phyloP scores from a whole-genome alignment of 2,329 filamentous ascomycete species.

The Myriosclerotinia scirpicola region DNA sequence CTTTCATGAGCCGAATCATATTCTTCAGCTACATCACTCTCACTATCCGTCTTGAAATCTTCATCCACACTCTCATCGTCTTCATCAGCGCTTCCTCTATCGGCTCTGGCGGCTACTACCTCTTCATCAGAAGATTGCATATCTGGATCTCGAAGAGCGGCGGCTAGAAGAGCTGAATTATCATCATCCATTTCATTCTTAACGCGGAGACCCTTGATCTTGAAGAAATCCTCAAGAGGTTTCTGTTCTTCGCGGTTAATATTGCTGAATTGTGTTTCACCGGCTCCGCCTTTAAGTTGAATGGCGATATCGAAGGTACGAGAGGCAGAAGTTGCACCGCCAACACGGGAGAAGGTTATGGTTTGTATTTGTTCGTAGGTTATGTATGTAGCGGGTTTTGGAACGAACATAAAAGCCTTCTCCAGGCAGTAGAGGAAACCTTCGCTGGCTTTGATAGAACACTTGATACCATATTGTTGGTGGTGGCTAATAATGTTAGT shows the following conservation, averaged over 20 bases:
- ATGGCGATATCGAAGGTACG: conserved; percentile 98
- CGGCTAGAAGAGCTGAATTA: conserved; percentile 67
- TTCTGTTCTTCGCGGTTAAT: conserved; percentile 98
- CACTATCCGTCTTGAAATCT: conserved; percentile 89
- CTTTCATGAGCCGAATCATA: conserved; percentile 91
- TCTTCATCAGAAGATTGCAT: conserved; percentile 75
- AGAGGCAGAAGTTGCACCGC: conserved; percentile 87
- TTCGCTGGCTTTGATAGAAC: conserved; percentile 99
- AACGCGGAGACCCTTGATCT: conserved; percentile 87
- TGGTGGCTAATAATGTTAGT: conserved; percentile 64
- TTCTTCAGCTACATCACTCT: conserved; percentile 95
- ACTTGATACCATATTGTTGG: conserved; percentile 93
- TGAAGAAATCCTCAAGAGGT: conserved; percentile 96
- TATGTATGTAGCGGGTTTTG: conserved; percentile 96
- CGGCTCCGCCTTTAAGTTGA: conserved; percentile 79
- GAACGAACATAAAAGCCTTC: conserved; percentile 98
- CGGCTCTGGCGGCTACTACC: conserved; percentile 65
- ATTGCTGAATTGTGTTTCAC: conserved; percentile 96
- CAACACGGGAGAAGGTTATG: conserved; percentile 93
- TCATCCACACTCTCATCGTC: conserved; percentile 95
- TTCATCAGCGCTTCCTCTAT: conserved; percentile 90
- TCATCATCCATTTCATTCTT: conserved; percentile 99
- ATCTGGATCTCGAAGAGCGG: conserved; percentile 79
- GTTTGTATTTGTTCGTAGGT: conserved; percentile 89
- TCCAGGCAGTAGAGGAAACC: conserved; percentile 96